A percentile compares a stretch with the other conserved stretches of the same genome.
These are phyloP conservation scores for Stagonosporopsis tanaceti DNA, from an alignment of 2,329 filamentous ascomycete genomes.

Conservation along the genomic window DNA sequence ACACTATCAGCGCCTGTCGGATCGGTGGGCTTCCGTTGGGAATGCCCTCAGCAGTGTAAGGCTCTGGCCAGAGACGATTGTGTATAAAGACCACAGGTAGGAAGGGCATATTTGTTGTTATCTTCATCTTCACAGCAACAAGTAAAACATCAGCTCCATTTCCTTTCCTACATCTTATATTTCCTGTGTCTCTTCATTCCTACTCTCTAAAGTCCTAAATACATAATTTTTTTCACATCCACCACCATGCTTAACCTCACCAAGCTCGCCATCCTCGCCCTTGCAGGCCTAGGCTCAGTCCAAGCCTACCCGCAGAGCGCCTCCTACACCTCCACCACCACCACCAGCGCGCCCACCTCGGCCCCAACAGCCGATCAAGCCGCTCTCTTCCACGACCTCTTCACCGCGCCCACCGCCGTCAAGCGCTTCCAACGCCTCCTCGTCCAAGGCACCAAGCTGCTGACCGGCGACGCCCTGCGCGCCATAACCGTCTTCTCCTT, in stretches of 20 bases:
- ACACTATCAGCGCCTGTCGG: constrained; percentile 12
- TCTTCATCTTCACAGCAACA: constrained; percentile 40
- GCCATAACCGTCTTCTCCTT: constrained; percentile 70
- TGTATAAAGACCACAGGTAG: constrained; percentile 39
- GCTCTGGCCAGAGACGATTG: neutral
- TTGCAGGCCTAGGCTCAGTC: constrained; percentile 41
- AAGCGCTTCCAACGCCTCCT: constrained; percentile 51
- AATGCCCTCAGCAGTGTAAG: neutral
- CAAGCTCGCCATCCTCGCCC: constrained; percentile 44
- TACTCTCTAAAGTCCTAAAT: constrained; percentile 6
- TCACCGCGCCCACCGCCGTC: constrained; percentile 46
- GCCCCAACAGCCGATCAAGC: constrained; percentile 31
- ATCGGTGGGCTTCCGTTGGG: constrained; percentile 6
- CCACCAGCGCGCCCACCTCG: constrained; percentile 17
- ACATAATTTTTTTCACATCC: constrained; percentile 12
- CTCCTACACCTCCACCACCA: constrained; percentile 12
- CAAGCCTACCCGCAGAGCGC: constrained; percentile 41
- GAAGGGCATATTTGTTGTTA: constrained; percentile 13
- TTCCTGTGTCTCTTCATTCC: constrained; percentile 22
- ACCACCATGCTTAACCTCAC: constrained; percentile 47
- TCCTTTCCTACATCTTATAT: constrained; percentile 26
- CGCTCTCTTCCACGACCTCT: constrained; percentile 40
- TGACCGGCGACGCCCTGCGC: constrained; percentile 41
- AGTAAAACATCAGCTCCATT: constrained; percentile 34
- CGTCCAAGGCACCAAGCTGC: constrained; percentile 40